Evolutionary conservation across 164 flowering plant genomes (phyloP).

Genomic region (Dillenia turbinata): DNA sequence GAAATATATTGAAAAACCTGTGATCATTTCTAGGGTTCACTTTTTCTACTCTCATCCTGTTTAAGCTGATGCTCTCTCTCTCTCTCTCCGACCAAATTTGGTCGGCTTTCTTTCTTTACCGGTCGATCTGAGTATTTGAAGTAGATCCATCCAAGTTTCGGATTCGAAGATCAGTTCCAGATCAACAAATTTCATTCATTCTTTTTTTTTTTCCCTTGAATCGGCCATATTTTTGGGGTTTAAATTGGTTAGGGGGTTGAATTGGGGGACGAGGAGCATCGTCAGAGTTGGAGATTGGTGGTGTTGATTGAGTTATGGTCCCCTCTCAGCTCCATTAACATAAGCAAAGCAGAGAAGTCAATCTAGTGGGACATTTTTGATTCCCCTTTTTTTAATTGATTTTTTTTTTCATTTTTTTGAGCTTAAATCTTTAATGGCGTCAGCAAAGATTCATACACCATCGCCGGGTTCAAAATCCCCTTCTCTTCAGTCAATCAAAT

Average conservation of each 20-base stretch:
- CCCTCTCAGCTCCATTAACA: slow-evolving; percentile 20
- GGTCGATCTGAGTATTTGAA: slow-evolving; percentile 7
- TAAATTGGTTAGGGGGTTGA: slow-evolving; percentile 9
- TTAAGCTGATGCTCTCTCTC: neutral
- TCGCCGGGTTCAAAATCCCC: slow-evolving; percentile 23
- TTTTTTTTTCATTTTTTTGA: slow-evolving; percentile 15
- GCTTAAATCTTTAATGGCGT: slow-evolving; percentile 17
- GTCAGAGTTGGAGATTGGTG: neutral
- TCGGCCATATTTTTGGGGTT: neutral
- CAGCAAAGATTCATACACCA: slow-evolving; percentile 12
- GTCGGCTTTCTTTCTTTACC: neutral
- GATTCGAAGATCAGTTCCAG: slow-evolving; percentile 3
- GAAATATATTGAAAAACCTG: slow-evolving; percentile 5
- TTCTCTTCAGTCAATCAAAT: slow-evolving; percentile 39
- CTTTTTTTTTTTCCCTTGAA: neutral
- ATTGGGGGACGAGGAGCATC: slow-evolving; percentile 19
- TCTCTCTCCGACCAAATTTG: slow-evolving; percentile 3
- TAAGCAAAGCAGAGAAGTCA: slow-evolving; percentile 19
- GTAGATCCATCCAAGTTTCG: slow-evolving; percentile 4
- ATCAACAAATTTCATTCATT: neutral
- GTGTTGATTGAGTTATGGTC: slow-evolving; percentile 26
- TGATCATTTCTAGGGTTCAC: neutral
- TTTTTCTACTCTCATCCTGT: neutral
- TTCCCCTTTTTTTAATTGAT: slow-evolving; percentile 12
- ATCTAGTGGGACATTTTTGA: slow-evolving; percentile 35